These are phyloP conservation scores for Saturnispora galanensis DNA, from an alignment of 805 yeast species.

Conservation along the genomic window DNA sequence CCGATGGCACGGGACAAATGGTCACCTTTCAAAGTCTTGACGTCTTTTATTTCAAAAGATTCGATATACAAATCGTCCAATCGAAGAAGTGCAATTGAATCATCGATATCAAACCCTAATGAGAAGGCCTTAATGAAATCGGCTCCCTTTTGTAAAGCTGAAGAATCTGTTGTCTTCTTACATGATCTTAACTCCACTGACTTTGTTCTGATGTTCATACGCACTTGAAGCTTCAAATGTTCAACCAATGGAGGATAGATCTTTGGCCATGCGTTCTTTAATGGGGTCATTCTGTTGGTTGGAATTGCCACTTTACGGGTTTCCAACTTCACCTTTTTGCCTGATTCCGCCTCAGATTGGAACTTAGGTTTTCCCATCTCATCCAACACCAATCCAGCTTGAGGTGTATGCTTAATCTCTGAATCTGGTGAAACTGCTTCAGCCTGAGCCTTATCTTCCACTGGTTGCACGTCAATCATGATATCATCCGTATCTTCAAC, in stretches of 20 bases:
- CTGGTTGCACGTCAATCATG: constrained; percentile 29
- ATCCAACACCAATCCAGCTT: constrained; percentile 51
- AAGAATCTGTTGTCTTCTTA: constrained; percentile 78
- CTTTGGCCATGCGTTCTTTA: constrained; percentile 84
- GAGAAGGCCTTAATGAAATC: constrained; percentile 95
- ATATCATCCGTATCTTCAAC: constrained; percentile 35
- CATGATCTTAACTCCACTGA: constrained; percentile 82
- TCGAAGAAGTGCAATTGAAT: constrained; percentile 88
- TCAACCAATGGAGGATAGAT: constrained; percentile 94
- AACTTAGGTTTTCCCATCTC: constrained; percentile 85
- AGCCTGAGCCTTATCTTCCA: constrained; percentile 10
- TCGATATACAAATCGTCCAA: constrained; percentile 94
- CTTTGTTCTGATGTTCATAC: constrained; percentile 86
- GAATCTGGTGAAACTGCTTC: constrained; percentile 15
- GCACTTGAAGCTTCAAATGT: constrained; percentile 86
- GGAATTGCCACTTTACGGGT: constrained; percentile 88
- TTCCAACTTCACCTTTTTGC: constrained; percentile 67
- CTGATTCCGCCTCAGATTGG: constrained; percentile 55
- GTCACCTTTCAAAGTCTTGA: constrained; percentile 89
- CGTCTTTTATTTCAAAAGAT: constrained; percentile 94
- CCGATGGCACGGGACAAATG: constrained; percentile 98
- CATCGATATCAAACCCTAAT: constrained; percentile 93
- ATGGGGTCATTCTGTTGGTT: constrained; percentile 94
- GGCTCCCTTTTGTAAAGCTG: constrained; percentile 96
- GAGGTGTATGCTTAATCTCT: constrained; percentile 17